Base-by-base conservation (phyloP, 495 filamentous ascomycete genomes). In the Aspergillus campestris region DNA sequence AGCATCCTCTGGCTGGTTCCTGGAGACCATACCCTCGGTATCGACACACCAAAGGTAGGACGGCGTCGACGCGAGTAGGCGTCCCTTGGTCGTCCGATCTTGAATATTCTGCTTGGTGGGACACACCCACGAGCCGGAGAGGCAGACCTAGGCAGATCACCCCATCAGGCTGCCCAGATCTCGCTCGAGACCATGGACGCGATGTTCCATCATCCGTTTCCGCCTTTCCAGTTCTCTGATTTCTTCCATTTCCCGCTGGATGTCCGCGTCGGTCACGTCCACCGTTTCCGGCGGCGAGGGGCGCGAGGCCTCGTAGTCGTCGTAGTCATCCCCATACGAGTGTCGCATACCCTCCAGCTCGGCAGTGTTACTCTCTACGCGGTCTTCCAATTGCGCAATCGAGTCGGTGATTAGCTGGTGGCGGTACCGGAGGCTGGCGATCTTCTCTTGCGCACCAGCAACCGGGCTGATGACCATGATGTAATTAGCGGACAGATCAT, bases 401-500 rank as follows among this genome's bases (percentile, higher is more conserved):
- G 89, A 95, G 31, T 78, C 77, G n/a, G 74, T 70, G 32, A 91
- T 76, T 53, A 85, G 72, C 31, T 79, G 67, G 56, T 91, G 82
- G 44, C 87, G 83, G 31, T 78, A 71, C 31, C 90, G 79, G 40
- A 90, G 73, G 12, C 67, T 73, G 2, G 79, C 65, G 46, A 97
- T 92, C 49, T 81, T 77, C 57, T 94, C 87, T 5, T 76, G 59
- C n/a, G 88, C 89, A 24, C 89, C 91, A 2, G 84, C 74, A 34
- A 96, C 82, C 7, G 84, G 83, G 48, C 83, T 13, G 2, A 5
- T 8, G n/a, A n/a, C n/a, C n/a, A n/a, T n/a, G n/a, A 8, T 15
- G 49, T 55, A 7, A 40, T 33, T 2, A 31, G 18, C 14, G 11
- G 31, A 31, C 31, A 14, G 15, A n/a, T 24, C 15, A 12, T 7